Evolutionary conservation across 257 asterid species (phyloP).

Genomic region (Solanum chmielewskii): DNA sequence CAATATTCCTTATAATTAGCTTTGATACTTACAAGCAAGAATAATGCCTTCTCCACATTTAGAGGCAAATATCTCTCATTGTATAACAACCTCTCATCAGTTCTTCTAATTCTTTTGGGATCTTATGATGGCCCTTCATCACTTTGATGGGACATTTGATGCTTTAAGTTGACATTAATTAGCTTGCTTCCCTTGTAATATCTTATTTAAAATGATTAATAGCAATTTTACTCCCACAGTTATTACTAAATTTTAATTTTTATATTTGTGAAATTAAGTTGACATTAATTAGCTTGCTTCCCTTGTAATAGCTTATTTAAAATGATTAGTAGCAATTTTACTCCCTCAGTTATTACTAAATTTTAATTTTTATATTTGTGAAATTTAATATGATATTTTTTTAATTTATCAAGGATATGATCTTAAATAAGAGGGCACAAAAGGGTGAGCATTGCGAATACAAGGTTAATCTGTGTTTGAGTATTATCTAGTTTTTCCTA

Average conservation of each 20-base stretch:
- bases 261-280: not conserved
- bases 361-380: not conserved
- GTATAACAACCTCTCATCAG: slow-evolving; percentile 23
- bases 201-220: not conserved
- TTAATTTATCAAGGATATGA: not conserved
- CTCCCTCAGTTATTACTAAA: not conserved
- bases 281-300: not conserved
- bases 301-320: not conserved
- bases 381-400: not conserved
- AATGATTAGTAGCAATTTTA: not conserved
- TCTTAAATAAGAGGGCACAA: rapidly evolving
- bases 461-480: not conserved
- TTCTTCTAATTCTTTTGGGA: not conserved
- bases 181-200: not conserved
- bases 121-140: not conserved
- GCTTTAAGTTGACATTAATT: not conserved
- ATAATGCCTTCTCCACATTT: slow-evolving; percentile 32
- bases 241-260: not conserved
- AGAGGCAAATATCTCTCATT: slow-evolving; percentile 18
- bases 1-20: not conserved
- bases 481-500: not conserved
- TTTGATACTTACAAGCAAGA: not conserved
- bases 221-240: not conserved
- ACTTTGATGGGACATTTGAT: not conserved
- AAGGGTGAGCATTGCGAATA: not conserved